Percentiles rank a stretch among this genome's conserved stretches.
These are phyloP conservation scores for Aureobasidium sp. DNA, from an alignment of 2,329 filamentous ascomycete genomes.

Conservation along the genomic window DNA sequence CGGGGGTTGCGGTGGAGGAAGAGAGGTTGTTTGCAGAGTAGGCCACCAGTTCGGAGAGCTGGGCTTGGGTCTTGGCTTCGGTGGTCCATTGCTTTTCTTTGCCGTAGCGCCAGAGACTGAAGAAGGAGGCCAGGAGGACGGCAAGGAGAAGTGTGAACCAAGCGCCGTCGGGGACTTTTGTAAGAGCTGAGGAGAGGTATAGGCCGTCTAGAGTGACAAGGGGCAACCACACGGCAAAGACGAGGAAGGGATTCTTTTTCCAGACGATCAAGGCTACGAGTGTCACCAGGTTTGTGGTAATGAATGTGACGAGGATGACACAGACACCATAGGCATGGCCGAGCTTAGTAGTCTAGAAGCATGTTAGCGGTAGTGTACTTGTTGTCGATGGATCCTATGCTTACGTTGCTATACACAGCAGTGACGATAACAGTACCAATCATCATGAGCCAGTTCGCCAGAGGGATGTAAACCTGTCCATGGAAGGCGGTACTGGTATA, in stretches of 20 bases:
- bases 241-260: constrained; percentile 54
- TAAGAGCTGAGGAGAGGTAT: constrained; percentile 62
- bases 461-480: constrained; percentile 68
- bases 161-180: constrained; percentile 67
- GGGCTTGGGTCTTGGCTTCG: constrained; percentile 56
- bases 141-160: constrained; percentile 70
- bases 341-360: constrained; percentile 52
- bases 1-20: constrained; percentile 22
- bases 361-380: constrained; percentile 19
- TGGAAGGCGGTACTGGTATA: constrained; percentile 66
- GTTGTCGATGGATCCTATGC: constrained; percentile 18
- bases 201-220: constrained; percentile 62
- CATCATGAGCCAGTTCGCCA: constrained; percentile 73
- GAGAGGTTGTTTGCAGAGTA: constrained; percentile 19
- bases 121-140: constrained; percentile 54
- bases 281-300: constrained; percentile 68
- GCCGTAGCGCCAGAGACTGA: constrained; percentile 71
- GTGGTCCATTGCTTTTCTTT: constrained; percentile 72
- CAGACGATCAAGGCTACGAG: constrained; percentile 67
- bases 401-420: constrained; percentile 62
- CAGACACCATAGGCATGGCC: constrained; percentile 74
- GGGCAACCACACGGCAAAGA: constrained; percentile 54
- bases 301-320: constrained; percentile 73
- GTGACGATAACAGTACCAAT: constrained; percentile 68
- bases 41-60: constrained; percentile 39